Evolutionary conservation across 106 monocot species (phyloP).

Genomic region (Acorus calamus): DNA sequence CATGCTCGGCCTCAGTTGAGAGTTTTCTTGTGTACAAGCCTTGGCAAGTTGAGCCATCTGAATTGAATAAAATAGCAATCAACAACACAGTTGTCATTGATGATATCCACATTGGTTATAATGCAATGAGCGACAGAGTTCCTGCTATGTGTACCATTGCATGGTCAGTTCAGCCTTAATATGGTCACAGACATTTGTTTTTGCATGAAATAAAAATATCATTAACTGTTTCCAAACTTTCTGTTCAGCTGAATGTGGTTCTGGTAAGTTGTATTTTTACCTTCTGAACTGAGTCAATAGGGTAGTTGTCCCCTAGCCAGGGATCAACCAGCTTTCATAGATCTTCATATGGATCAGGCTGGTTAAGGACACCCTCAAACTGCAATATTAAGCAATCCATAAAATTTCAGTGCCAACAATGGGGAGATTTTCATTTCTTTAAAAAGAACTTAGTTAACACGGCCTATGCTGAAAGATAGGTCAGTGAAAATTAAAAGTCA

Average conservation of each 20-base stretch:
- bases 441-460: not conserved
- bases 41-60: conserved; percentile 77
- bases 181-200: too few relatives aligned
- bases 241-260: too few relatives aligned
- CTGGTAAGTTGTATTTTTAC: conserved; percentile 8
- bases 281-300: conserved; percentile 49
- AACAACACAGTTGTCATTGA: too few relatives aligned
- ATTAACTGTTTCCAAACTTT: too few relatives aligned
- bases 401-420: not conserved
- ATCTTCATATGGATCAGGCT: conserved; percentile 36
- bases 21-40: conserved; percentile 69
- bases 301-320: conserved; percentile 34
- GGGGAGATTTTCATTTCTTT: too few relatives aligned
- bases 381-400: conserved; percentile 17
- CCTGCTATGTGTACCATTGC: too few relatives aligned
- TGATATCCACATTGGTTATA: too few relatives aligned
- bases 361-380: conserved; percentile 52
- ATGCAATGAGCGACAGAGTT: too few relatives aligned
- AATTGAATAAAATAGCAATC: not conserved
- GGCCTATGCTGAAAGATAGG: not conserved
- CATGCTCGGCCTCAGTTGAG: conserved; percentile 74
- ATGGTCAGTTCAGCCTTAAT: too few relatives aligned
- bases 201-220: too few relatives aligned
- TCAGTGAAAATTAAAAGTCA: not conserved
- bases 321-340: conserved; percentile 47